A percentile compares a stretch with the other conserved stretches of the same genome.
phyloP scores from a whole-genome alignment of 78 protist species.

The Dictyostelium purpureum region DNA sequence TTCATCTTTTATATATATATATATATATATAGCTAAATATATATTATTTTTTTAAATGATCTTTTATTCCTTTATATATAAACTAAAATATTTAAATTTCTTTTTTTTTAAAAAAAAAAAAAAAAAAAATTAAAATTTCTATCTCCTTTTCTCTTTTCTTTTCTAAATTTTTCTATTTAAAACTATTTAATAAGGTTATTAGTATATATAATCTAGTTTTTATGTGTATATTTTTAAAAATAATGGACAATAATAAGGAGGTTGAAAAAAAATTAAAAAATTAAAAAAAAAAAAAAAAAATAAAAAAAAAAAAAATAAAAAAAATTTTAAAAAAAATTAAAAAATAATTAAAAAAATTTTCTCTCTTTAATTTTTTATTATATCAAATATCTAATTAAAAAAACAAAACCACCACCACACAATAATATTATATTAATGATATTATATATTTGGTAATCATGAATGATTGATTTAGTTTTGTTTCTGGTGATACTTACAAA shows the following conservation, averaged over 20 bases:
- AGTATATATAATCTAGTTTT: too few relatives aligned
- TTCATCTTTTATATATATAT: background rate
- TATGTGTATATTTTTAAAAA: background rate
- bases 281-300: background rate
- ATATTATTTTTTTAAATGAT: too few relatives aligned
- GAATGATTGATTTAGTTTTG: too few relatives aligned
- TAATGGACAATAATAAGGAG: background rate
- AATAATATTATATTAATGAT: too few relatives aligned
- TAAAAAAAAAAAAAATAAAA: background rate
- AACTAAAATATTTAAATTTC: too few relatives aligned
- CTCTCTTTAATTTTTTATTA: too few relatives aligned
- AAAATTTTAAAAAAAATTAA: background rate
- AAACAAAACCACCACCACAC: too few relatives aligned
- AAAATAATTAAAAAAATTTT: background rate
- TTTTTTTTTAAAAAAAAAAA: background rate
- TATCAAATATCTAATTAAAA: too few relatives aligned
- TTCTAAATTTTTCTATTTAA: background rate
- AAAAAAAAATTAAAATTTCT: too few relatives aligned
- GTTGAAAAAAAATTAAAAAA: background rate
- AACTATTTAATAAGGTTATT: background rate
- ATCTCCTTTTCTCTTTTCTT: background rate
- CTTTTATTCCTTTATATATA: background rate
- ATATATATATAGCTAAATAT: background rate
- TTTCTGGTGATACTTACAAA: too few relatives aligned
- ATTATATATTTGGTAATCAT: too few relatives aligned